Base-by-base conservation (phyloP, 202 grass and related monocot species). In the Musa balbisiana region DNA sequence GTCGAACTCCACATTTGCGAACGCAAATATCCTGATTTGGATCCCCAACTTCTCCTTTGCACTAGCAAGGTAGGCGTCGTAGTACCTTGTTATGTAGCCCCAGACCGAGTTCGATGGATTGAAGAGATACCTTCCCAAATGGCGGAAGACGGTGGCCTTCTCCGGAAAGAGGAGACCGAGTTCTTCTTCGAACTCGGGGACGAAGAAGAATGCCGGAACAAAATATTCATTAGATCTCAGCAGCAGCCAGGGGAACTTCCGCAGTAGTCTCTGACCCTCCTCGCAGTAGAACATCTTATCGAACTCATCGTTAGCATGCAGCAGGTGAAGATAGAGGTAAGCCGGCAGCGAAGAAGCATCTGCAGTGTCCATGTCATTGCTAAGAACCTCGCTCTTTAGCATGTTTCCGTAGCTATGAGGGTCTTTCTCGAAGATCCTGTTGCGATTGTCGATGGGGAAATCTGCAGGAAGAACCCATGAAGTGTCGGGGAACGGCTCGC, bases 181-280 rank as follows among this genome's bases (percentile, higher is more conserved):
- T 64, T 98, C 95, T 6, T 71, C 64, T 75, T 98, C 83, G 53
- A 80, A 92, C 67, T 62, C 49, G 0, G 91, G 85, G 74, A 92
- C 86, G 11, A 98, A 80, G 82, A 98, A 98, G 3, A 94, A 66
- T 23, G 88, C 91, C 19, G 91, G 90, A 62, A 74, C 85, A 73
- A 98, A 98, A 82, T 98, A 98, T 74, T 87, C 87, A 63, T 98
- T 91, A 8, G 95, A 94, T 51, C 89, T 94, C 3, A 98, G 78
- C 14, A 94, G 8, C 87, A 98, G 84, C 91, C 88, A 94, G 74
- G 66, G 87, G 81, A 94, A 94, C 81, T 90, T 91, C 78, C 8
- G 12, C 2, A 98, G 87, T 29, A 78, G 0, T 24, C 1, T 19
- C 76, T 98, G 91, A 59, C 91, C 91, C 72, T 94, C 83, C 49